Conservation (phyloP, 176 grass and related monocot genomes). For the Cenchrus americanus region DNA sequence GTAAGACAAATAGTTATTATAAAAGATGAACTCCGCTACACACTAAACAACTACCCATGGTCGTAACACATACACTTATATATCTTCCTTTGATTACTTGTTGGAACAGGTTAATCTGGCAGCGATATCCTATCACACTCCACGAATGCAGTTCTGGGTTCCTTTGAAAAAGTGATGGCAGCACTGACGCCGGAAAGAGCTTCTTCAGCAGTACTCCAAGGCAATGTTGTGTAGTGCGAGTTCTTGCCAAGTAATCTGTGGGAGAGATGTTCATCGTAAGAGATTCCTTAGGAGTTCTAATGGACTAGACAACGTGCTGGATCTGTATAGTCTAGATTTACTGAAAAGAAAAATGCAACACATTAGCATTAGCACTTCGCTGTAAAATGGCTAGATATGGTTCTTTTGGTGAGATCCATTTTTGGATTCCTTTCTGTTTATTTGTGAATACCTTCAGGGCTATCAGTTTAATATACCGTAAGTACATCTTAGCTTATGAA, state of each 20-base stretch:
- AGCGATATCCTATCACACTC: constrained; percentile 4
- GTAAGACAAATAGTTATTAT: background rate
- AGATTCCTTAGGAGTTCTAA: background rate
- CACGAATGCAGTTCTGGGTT: constrained; percentile 28
- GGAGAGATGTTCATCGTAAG: background rate
- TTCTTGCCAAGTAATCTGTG: background rate
- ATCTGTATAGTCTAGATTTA: constrained; percentile 26
- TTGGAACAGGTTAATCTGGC: constrained; percentile 24
- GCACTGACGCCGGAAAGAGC: background rate
- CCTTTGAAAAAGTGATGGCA: constrained; percentile 13
- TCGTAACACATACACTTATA: background rate
- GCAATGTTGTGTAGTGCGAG: background rate
- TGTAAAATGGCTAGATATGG: constrained; percentile 15
- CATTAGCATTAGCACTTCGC: background rate
- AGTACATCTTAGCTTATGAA: background rate
- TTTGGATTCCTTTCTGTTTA: background rate
- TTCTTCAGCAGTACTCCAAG: background rate
- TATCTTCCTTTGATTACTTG: constrained; percentile 4
- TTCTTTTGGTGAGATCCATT: background rate
- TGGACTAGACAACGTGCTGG: background rate
- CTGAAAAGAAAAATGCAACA: background rate
- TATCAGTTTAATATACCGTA: background rate
- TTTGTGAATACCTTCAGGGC: constrained; percentile 29
- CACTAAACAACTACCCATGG: background rate
- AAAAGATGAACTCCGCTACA: background rate